Evolutionary conservation across 2,329 filamentous ascomycete species (phyloP).

Genomic region (Colletotrichum sublineola): DNA sequence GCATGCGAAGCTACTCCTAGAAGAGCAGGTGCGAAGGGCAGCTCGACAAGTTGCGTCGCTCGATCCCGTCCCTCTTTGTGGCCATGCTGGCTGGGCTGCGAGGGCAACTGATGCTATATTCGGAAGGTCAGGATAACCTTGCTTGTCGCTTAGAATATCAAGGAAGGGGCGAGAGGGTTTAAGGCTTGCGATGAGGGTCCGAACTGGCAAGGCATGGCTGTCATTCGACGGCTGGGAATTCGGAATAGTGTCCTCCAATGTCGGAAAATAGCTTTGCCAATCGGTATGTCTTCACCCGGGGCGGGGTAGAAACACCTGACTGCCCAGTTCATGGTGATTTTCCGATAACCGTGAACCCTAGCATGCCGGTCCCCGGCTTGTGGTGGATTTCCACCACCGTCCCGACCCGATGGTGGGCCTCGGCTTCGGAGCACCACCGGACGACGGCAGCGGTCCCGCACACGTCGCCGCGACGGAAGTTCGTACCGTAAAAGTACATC

Average conservation of each 20-base stretch:
- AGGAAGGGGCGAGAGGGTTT: not conserved
- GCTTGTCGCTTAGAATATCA: not conserved
- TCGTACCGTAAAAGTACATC: not conserved
- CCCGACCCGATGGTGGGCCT: not conserved
- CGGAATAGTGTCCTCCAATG: not conserved
- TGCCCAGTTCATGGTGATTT: not conserved
- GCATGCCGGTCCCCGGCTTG: not conserved
- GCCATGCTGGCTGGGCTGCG: slow-evolving; percentile 15
- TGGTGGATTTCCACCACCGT: not conserved
- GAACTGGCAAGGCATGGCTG: too few relatives aligned
- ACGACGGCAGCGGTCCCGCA: not conserved
- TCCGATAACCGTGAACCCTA: not conserved
- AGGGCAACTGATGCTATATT: slow-evolving; percentile 15
- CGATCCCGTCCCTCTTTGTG: slow-evolving; percentile 1
- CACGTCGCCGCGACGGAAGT: not conserved
- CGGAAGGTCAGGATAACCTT: not conserved
- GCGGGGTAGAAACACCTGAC: too few relatives aligned
- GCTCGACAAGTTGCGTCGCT: not conserved
- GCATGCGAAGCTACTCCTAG: slow-evolving; percentile 31
- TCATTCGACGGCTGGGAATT: not conserved
- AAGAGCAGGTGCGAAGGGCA: slow-evolving; percentile 35
- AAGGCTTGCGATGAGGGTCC: not conserved
- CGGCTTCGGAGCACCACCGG: not conserved
- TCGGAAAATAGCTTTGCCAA: not conserved
- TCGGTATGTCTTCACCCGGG: not conserved